These are phyloP conservation scores for Rossbeevera mucosa DNA, from an alignment of 768 basidiomycete species.

Conservation along the genomic window DNA sequence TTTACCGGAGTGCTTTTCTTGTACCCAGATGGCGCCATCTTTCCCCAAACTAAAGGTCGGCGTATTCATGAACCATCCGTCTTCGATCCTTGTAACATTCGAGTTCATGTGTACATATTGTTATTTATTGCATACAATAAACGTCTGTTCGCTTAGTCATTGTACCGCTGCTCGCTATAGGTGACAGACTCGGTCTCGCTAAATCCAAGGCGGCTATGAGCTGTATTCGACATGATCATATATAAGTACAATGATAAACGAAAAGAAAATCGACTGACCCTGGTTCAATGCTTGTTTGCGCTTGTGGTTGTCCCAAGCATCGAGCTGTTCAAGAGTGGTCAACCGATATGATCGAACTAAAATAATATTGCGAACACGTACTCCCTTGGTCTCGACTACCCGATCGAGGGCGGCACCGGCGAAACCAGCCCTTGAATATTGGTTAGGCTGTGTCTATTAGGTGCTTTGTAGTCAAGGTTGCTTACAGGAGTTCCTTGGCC, in stretches of 20 bases:
- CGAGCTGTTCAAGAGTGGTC: neutral
- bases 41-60: neutral
- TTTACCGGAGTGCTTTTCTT: neutral
- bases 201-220: neutral
- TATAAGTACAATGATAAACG: neutral
- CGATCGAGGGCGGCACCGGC: conserved; percentile 1
- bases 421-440: conserved; percentile 10
- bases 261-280: neutral
- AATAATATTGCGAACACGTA: neutral
- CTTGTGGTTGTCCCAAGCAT: conserved; percentile 2
- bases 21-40: neutral
- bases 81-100: neutral
- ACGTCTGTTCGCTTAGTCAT: neutral
- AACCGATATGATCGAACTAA: neutral
- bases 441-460: neutral
- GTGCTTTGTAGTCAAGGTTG: neutral
- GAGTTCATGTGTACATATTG: neutral
- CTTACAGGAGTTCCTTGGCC: conserved; percentile 23
- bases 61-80: neutral
- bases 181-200: neutral
- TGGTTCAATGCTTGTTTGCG: neutral
- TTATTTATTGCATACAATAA: neutral
- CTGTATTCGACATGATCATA: neutral
- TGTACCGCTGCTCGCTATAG: neutral
- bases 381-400: conserved; percentile 20